Conservation (phyloP, 306 rosid genomes). For the Sicyos baderoa region DNA sequence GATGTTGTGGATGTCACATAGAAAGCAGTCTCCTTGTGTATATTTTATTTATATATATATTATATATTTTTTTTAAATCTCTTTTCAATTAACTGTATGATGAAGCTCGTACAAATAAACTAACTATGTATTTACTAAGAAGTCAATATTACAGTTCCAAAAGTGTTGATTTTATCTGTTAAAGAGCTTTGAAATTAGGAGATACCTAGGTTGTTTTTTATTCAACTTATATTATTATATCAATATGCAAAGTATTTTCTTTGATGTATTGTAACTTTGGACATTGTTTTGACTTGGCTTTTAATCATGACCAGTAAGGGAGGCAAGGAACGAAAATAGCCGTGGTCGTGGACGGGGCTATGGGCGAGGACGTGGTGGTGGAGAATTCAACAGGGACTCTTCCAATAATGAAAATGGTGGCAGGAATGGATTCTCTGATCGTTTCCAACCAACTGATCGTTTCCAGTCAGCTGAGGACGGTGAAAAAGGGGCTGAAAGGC, state of each 20-base stretch:
- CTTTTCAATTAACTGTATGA: neutral
- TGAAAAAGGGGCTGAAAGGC: conserved; percentile 41
- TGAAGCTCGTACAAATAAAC: neutral
- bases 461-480: conserved; percentile 35
- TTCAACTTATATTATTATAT: neutral
- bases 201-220: neutral
- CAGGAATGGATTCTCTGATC: conserved; percentile 37
- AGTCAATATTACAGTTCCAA: neutral
- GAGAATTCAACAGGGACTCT: conserved; percentile 36
- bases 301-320: conserved; percentile 33
- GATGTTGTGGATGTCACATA: neutral
- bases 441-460: conserved; percentile 37
- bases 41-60: neutral
- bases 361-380: conserved; percentile 49
- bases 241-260: neutral
- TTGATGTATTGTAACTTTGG: neutral
- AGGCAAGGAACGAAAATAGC: conserved; percentile 34
- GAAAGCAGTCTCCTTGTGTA: neutral
- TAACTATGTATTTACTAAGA: neutral
- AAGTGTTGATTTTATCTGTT: neutral
- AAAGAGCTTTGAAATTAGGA: no score
- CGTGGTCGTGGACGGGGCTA: conserved; percentile 46
- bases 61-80: neutral
- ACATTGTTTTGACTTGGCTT: neutral
- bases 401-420: conserved; percentile 30